Evolutionary conservation across 148 eudicot species (phyloP).

Genomic region (Rhododendron kiyosumense): DNA sequence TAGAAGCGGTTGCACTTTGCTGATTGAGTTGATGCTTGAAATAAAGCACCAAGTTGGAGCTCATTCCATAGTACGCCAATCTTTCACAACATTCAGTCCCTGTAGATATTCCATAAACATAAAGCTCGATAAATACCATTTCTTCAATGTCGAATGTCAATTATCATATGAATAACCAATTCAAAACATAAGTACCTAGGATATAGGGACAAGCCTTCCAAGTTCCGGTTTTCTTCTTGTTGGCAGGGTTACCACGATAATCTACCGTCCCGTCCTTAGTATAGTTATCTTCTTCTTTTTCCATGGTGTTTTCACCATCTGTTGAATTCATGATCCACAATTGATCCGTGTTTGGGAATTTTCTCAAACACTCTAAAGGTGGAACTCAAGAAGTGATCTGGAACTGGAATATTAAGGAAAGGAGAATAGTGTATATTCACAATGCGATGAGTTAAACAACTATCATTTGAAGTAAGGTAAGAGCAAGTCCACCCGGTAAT

Average conservation of each 20-base stretch:
- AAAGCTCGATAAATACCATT: neutral
- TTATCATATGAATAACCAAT: neutral
- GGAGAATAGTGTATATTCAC: neutral
- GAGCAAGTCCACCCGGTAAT: neutral
- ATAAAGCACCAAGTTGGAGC: conserved; percentile 24
- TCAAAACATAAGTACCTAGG: conserved; percentile 12
- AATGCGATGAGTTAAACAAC: neutral
- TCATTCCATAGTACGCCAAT: conserved; percentile 31
- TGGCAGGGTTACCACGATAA: conserved; percentile 23
- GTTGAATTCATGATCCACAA: neutral
- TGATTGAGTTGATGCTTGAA: conserved; percentile 19
- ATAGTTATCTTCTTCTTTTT: conserved; percentile 15
- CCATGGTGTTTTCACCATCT: conserved; percentile 5
- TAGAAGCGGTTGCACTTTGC: conserved; percentile 20
- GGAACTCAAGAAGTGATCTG: neutral
- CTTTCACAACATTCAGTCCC: conserved; percentile 26
- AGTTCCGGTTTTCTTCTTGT: conserved; percentile 22
- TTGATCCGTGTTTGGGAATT: neutral
- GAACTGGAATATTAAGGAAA: neutral
- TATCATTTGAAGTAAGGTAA: neutral
- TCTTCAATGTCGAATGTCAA: neutral
- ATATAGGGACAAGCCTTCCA: conserved; percentile 34
- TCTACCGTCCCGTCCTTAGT: conserved; percentile 28
- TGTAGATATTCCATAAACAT: neutral
- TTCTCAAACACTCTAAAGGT: neutral